Conservation (phyloP, 2,329 filamentous ascomycete genomes). For the Nigrospora osmanthi region DNA sequence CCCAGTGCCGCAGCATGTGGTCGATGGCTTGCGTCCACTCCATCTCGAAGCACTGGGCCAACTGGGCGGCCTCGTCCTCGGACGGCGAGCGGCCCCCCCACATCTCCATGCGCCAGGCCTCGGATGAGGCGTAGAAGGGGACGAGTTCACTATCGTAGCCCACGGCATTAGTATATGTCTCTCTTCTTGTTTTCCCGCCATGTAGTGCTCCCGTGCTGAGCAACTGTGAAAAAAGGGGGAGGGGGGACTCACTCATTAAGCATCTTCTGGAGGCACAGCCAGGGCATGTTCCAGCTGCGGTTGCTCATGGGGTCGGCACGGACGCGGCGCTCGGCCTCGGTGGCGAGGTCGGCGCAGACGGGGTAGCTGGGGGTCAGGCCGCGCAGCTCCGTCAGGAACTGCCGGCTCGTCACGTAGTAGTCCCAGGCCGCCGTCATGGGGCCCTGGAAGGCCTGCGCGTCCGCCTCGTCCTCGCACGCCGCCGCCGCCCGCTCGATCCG, state of each 20-base stretch:
- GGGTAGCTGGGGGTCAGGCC: constrained; percentile 61
- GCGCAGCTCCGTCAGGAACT: constrained; percentile 62
- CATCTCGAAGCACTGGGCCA: constrained; percentile 53
- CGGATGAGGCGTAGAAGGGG: constrained; percentile 48
- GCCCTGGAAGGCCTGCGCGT: constrained; percentile 47
- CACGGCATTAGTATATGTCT: background rate
- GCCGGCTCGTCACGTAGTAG: constrained; percentile 64
- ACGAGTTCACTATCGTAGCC: constrained; percentile 45
- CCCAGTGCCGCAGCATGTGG: constrained; percentile 64
- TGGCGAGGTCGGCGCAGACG: constrained; percentile 55
- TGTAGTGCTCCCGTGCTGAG: too few species aligned
- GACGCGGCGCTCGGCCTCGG: constrained; percentile 58
- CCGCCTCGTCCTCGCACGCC: constrained; percentile 46
- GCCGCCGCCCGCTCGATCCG: constrained; percentile 62
- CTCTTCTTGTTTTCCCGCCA: too few species aligned
- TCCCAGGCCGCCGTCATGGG: constrained; percentile 67
- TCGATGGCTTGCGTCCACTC: constrained; percentile 61
- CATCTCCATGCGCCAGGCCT: constrained; percentile 59
- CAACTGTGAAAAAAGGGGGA: background rate
- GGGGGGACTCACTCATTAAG: constrained; percentile 47
- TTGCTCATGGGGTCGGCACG: constrained; percentile 56
- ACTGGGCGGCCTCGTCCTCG: constrained; percentile 45
- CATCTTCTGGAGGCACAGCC: constrained; percentile 62
- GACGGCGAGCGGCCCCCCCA: constrained; percentile 56
- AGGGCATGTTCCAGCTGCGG: constrained; percentile 70